phyloP scores from a whole-genome alignment of 2,329 filamentous ascomycete species.

The Pezicula carpinea region DNA sequence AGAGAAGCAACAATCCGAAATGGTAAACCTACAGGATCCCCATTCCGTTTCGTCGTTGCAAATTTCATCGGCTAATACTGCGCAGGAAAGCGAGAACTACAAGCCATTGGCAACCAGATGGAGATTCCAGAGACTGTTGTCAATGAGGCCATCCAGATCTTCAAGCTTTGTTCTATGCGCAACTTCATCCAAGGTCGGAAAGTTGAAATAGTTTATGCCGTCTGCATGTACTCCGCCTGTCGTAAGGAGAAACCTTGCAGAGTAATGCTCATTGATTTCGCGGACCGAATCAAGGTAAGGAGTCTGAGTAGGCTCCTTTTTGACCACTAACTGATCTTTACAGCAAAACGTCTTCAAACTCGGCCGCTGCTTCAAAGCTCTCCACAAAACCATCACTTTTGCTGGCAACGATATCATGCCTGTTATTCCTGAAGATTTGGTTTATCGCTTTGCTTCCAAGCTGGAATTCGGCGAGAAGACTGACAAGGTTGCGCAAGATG shows the following conservation, averaged over 20 bases:
- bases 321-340: conserved; percentile 28
- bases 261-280: conserved; percentile 92
- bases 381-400: conserved; percentile 67
- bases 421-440: conserved; percentile 82
- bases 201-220: conserved; percentile 80
- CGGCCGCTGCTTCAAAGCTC: conserved; percentile 81
- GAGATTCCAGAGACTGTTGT: conserved; percentile 57
- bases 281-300: conserved; percentile 64
- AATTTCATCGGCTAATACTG: conserved; percentile 12
- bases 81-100: conserved; percentile 45
- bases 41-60: not conserved
- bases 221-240: conserved; percentile 86
- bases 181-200: conserved; percentile 85
- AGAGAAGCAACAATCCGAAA: conserved; percentile 56
- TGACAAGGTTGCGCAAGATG: conserved; percentile 81
- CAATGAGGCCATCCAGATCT: conserved; percentile 65
- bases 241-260: conserved; percentile 74
- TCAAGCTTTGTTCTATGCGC: conserved; percentile 67
- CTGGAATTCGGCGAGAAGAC: conserved; percentile 84
- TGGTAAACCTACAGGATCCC: conserved; percentile 21
- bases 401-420: conserved; percentile 62
- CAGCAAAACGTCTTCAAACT: conserved; percentile 87
- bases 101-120: conserved; percentile 57
- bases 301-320: not conserved
- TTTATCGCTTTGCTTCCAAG: conserved; percentile 84